These are phyloP conservation scores for Elaeagnus macrophylla DNA, from an alignment of 306 rosid species.

Conservation along the genomic window DNA sequence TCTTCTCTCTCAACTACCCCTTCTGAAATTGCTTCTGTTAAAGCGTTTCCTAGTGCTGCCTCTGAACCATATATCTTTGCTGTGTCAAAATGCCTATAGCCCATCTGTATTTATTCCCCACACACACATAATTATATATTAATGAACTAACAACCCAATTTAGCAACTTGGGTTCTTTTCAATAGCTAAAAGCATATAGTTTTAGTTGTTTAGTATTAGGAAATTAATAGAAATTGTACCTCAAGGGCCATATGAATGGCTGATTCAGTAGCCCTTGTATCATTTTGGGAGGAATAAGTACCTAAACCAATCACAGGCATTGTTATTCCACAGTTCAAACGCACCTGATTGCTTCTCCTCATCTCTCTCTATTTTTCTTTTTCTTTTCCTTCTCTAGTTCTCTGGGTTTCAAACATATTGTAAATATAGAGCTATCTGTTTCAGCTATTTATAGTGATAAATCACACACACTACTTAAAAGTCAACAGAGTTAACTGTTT, in stretches of 20 bases:
- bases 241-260: slow-evolving; percentile 70
- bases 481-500: slow-evolving; percentile 28
- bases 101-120: slow-evolving; percentile 42
- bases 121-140: neutral
- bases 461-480: neutral
- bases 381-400: neutral
- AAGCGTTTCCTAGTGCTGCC: slow-evolving; percentile 58
- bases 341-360: slow-evolving; percentile 48
- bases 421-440: slow-evolving; percentile 18
- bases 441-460: slow-evolving; percentile 28
- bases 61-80: slow-evolving; percentile 86
- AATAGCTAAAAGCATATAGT: too few species aligned
- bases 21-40: slow-evolving; percentile 37
- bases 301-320: slow-evolving; percentile 84
- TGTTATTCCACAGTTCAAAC: slow-evolving; percentile 61
- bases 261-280: slow-evolving; percentile 41
- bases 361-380: slow-evolving; percentile 17
- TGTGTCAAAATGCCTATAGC: slow-evolving; percentile 84
- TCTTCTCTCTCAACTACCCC: slow-evolving; percentile 44
- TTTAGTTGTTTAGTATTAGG: too few species aligned
- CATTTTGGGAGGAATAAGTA: slow-evolving; percentile 63
- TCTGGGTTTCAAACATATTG: slow-evolving; percentile 20
- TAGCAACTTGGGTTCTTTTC: neutral
- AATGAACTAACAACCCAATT: neutral
- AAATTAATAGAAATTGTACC: slow-evolving; percentile 27